Conservation (phyloP, 1,284 basidiomycete species). For the Ceratobasidium sp. region DNA sequence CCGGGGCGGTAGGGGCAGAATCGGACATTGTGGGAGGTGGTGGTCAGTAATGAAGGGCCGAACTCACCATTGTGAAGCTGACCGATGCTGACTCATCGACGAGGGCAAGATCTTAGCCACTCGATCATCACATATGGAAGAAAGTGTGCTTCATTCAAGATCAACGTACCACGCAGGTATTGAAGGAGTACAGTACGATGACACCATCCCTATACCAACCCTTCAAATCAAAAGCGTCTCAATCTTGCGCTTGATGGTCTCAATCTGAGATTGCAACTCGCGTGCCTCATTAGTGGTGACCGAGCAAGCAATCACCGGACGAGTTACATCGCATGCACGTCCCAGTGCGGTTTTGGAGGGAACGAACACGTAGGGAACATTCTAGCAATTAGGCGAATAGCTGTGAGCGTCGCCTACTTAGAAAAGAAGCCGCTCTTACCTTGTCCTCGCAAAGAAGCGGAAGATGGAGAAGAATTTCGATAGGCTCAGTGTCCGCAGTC, state of each 20-base stretch:
- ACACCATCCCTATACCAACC: too few species aligned
- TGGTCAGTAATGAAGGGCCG: background rate
- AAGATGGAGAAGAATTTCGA: conserved; percentile 97
- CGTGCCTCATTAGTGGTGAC: conserved; percentile 96
- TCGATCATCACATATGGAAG: too few species aligned
- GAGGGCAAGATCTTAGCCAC: too few species aligned
- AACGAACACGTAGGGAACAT: conserved; percentile 96
- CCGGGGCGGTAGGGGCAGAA: background rate
- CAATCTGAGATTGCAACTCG: conserved; percentile 92
- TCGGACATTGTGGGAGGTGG: background rate
- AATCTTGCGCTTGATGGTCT: conserved; percentile 87
- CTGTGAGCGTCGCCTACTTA: too few species aligned
- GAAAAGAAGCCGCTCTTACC: too few species aligned
- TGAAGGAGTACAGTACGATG: too few species aligned
- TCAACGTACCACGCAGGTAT: conserved; percentile 3
- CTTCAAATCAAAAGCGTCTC: conserved; percentile 70
- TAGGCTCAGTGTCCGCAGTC: conserved; percentile 96
- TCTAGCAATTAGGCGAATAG: conserved; percentile 61
- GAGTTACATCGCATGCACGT: conserved; percentile 93
- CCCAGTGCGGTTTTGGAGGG: conserved; percentile 95
- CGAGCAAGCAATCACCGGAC: conserved; percentile 95
- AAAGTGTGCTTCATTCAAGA: background rate
- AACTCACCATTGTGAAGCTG: background rate
- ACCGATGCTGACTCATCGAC: background rate
- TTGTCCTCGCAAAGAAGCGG: conserved; percentile 99